These are phyloP conservation scores for Alternaria gansuensis DNA, from an alignment of 2,329 filamentous ascomycete genomes.

Conservation along the genomic window DNA sequence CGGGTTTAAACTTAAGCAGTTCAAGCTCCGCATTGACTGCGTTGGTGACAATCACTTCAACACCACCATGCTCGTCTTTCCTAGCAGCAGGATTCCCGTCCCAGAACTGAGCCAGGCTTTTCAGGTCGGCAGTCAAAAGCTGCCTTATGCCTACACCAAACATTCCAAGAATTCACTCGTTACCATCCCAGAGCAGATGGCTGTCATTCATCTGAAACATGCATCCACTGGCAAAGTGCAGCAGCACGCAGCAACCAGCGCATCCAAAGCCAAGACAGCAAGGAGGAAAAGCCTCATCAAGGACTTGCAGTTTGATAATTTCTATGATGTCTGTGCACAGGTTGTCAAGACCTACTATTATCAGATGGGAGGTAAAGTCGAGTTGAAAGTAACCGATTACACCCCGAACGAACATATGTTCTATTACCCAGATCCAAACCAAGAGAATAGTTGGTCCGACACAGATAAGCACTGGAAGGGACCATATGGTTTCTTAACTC, in stretches of 20 bases:
- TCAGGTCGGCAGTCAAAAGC: conserved; percentile 27
- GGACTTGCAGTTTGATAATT: conserved; percentile 65
- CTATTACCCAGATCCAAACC: conserved; percentile 58
- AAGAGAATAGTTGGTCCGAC: conserved; percentile 30
- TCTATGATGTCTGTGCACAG: conserved; percentile 75
- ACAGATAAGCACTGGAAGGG: conserved; percentile 69
- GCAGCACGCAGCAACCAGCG: conserved; percentile 23
- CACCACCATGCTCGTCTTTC: conserved; percentile 30
- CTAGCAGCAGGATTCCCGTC: conserved; percentile 28
- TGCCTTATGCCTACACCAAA: conserved; percentile 18
- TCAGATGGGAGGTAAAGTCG: conserved; percentile 48
- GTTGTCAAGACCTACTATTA: conserved; percentile 66
- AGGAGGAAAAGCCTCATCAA: conserved; percentile 65
- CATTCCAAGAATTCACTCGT: conserved; percentile 13
- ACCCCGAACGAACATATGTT: conserved; percentile 68
- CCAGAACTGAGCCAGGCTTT: conserved; percentile 32
- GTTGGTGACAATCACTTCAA: neutral
- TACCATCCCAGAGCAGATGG: conserved; percentile 34
- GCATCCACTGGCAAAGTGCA: conserved; percentile 27
- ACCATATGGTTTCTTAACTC: conserved; percentile 74
- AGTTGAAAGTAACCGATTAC: conserved; percentile 41
- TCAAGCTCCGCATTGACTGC: conserved; percentile 34
- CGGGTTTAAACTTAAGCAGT: conserved; percentile 31
- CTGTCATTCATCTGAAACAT: conserved; percentile 37
- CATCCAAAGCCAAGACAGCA: conserved; percentile 12